These are phyloP conservation scores for Singerocomus rubriflavus DNA, from an alignment of 1,284 basidiomycete genomes.

Conservation along the genomic window DNA sequence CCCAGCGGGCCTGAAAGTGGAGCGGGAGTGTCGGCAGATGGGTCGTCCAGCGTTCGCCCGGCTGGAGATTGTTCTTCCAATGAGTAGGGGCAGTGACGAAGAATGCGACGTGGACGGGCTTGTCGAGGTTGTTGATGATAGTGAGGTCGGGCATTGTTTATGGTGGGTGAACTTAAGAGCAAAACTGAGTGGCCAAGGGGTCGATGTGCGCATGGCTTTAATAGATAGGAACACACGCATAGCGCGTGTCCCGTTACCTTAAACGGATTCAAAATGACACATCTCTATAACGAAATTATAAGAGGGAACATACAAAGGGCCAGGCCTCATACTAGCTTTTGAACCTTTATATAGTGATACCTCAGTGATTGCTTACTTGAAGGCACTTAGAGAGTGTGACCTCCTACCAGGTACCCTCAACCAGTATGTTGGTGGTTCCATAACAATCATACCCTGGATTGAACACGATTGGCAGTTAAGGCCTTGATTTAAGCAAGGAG, in stretches of 20 bases:
- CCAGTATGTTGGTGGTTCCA: neutral
- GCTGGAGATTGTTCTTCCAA: slow-evolving; percentile 23
- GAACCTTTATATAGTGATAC: too few relatives aligned
- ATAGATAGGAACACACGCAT: neutral
- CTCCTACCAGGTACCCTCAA: too few relatives aligned
- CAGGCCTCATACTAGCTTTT: too few relatives aligned
- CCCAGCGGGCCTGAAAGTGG: slow-evolving; percentile 23
- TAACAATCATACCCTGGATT: neutral
- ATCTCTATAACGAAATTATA: too few relatives aligned
- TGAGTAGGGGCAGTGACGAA: slow-evolving; percentile 15
- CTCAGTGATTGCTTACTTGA: too few relatives aligned
- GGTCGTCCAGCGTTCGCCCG: slow-evolving; percentile 19
- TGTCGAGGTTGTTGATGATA: slow-evolving; percentile 19
- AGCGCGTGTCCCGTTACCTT: too few relatives aligned
- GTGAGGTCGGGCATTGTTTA: slow-evolving; percentile 22
- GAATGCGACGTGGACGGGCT: slow-evolving; percentile 22
- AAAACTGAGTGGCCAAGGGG: neutral
- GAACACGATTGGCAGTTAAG: neutral
- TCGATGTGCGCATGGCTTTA: neutral
- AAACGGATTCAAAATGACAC: too few relatives aligned
- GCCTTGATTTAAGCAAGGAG: neutral
- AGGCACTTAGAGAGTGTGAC: too few relatives aligned
- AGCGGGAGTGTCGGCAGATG: slow-evolving; percentile 20
- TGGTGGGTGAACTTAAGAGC: neutral
- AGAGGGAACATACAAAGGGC: too few relatives aligned